These are phyloP conservation scores for Brachypodium distachyon DNA, from an alignment of 202 grass and related monocot species.

Conservation along the genomic window DNA sequence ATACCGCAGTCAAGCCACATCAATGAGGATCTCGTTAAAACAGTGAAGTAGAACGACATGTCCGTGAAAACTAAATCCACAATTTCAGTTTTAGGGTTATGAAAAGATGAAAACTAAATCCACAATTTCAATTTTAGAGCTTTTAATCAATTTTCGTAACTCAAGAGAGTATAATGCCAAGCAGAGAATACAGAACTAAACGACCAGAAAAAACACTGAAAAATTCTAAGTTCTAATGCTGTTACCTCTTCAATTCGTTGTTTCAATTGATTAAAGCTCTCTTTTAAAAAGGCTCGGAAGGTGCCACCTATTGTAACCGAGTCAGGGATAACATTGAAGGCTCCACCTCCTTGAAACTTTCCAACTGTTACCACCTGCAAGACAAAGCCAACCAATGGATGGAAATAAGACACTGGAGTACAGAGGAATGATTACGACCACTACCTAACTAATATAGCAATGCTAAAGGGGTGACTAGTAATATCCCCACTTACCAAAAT, in stretches of 20 bases:
- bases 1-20: neutral
- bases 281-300: constrained; percentile 74
- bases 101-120: neutral
- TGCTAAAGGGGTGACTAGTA: neutral
- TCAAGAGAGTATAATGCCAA: neutral
- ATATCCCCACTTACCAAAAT: neutral
- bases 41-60: neutral
- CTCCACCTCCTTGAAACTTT: constrained; percentile 87
- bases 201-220: neutral
- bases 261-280: constrained; percentile 71
- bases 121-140: no score
- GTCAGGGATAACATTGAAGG: constrained; percentile 97
- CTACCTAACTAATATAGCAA: neutral
- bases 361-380: constrained; percentile 78
- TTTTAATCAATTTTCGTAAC: no score
- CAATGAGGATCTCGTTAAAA: neutral
- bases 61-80: neutral
- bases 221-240: neutral
- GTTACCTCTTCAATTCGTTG: constrained; percentile 82
- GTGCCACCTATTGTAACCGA: constrained; percentile 82
- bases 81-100: neutral
- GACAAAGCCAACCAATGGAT: neutral
- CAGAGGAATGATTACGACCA: neutral
- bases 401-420: neutral
- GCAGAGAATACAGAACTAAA: neutral